Base-by-base conservation (phyloP, 768 basidiomycete species). In the Phanerochaete carnosa region DNA sequence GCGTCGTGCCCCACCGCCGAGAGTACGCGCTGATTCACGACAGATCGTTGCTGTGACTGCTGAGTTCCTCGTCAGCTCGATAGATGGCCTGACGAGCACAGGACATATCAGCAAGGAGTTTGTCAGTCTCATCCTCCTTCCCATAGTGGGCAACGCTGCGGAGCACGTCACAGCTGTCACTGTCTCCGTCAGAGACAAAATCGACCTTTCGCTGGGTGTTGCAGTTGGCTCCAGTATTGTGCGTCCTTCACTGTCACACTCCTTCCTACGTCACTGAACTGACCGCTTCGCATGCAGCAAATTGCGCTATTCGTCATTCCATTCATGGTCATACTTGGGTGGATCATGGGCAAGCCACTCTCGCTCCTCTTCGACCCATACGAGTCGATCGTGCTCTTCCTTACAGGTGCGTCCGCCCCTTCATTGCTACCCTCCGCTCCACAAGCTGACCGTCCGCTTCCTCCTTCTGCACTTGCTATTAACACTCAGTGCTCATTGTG, bases 141-240 rank as follows among this genome's bases (percentile, higher is more conserved):
- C 95, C 2, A 87, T 88, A 19, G 89, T 95, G 43, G 89, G 85
- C 33, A 89, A 88, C 15, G 78, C 93, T 33, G 89, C 92, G 84
- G 95, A 97, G 74, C 94, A 92, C 64, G 84, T 94, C 58, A 95
- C 91, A 6, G 93, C 94, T 12, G 83, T 97, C 62, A 92, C 88
- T 37, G 91, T 92, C n/a, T 93, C 94, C 0, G 88, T 92, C 53
- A 87, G 89, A 73, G 86, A 88, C 67, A 90, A 92, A 70, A 78
- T 95, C 45, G 87, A 89, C 55, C 80, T 95, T 19, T 91, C 90
- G 60, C 83, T 95, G 60, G 89, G 90, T 47, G 90, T 95, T 22
- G 90, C 93, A 19, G 88, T 93, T 43, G 89, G 91, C 26, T 88
- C 88, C 19, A 86, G 87, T 16, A 86, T 90, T 64, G 87, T 89